Conservation (phyloP, 306 rosid species). For the Sechiopsis laciniata region DNA sequence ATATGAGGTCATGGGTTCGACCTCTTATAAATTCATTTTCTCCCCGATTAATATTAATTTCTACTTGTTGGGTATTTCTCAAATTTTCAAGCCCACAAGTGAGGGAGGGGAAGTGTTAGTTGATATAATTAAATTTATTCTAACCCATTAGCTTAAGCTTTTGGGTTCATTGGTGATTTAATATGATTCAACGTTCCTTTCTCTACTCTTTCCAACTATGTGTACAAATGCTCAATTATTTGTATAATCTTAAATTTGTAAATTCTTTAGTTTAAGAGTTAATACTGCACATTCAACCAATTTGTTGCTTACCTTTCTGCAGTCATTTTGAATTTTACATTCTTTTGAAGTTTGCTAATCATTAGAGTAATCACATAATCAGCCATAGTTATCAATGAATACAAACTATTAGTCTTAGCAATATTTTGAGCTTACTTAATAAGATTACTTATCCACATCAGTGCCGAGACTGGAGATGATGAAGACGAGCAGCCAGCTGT, state of each 20-base stretch:
- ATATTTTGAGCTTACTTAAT: conserved; percentile 13
- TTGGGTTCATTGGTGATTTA: no score
- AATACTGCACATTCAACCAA: background rate
- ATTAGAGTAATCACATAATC: conserved; percentile 11
- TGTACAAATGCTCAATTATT: background rate
- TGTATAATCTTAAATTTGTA: background rate
- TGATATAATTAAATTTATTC: no score
- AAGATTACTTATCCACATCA: conserved; percentile 30
- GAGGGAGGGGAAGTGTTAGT: no score
- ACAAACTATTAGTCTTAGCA: background rate
- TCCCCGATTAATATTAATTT: no score
- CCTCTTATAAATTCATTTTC: no score
- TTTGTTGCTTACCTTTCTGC: background rate
- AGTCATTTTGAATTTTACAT: background rate
- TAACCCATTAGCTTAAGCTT: no score
- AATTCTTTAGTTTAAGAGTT: background rate
- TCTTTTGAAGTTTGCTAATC: background rate
- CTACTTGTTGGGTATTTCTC: no score
- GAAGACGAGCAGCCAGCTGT: conserved; percentile 32
- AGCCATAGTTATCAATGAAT: background rate
- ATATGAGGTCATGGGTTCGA: no score
- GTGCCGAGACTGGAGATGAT: conserved; percentile 42
- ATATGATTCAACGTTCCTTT: background rate
- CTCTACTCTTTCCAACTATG: background rate
- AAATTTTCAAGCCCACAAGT: no score